phyloP scores from a whole-genome alignment of 2,329 filamentous ascomycete species.

The Arthrobotrys sinensis region DNA sequence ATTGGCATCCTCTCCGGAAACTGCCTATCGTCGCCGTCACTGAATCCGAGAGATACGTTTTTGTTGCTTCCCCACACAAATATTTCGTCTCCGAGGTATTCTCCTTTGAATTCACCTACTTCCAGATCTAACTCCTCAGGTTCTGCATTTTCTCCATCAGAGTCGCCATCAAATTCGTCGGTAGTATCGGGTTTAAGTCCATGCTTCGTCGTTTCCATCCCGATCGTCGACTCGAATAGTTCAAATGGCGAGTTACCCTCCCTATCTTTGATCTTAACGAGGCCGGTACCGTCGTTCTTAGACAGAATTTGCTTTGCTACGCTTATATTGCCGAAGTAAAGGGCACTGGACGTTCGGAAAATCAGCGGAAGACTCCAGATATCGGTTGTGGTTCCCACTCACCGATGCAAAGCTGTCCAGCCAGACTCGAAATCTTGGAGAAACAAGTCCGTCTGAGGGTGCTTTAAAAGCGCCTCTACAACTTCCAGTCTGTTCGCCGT shows the following conservation, averaged over 20 bases:
- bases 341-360: slow-evolving; percentile 56
- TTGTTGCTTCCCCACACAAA: slow-evolving; percentile 98
- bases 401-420: slow-evolving; percentile 92
- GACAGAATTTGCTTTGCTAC: slow-evolving; percentile 82
- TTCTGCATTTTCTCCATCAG: slow-evolving; percentile 63
- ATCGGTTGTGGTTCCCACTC: slow-evolving; percentile 74
- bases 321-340: slow-evolving; percentile 65
- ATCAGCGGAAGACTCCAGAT: slow-evolving; percentile 78
- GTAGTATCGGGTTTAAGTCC: slow-evolving; percentile 67
- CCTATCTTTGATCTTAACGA: slow-evolving; percentile 80
- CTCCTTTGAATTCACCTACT: slow-evolving; percentile 66
- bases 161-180: slow-evolving; percentile 73
- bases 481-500: slow-evolving; percentile 80
- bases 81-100: slow-evolving; percentile 80
- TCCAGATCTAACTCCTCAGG: slow-evolving; percentile 61
- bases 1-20: slow-evolving; percentile 88
- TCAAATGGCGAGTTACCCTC: slow-evolving; percentile 94
- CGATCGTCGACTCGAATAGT: slow-evolving; percentile 89
- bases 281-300: slow-evolving; percentile 77
- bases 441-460: slow-evolving; percentile 88
- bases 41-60: slow-evolving; percentile 90
- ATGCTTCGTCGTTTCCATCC: slow-evolving; percentile 71
- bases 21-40: slow-evolving; percentile 95
- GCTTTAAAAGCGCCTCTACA: slow-evolving; percentile 82
- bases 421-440: slow-evolving; percentile 90